Evolutionary conservation across 805 yeast genomes (phyloP).

Genomic region (Huiozyma sinensis): DNA sequence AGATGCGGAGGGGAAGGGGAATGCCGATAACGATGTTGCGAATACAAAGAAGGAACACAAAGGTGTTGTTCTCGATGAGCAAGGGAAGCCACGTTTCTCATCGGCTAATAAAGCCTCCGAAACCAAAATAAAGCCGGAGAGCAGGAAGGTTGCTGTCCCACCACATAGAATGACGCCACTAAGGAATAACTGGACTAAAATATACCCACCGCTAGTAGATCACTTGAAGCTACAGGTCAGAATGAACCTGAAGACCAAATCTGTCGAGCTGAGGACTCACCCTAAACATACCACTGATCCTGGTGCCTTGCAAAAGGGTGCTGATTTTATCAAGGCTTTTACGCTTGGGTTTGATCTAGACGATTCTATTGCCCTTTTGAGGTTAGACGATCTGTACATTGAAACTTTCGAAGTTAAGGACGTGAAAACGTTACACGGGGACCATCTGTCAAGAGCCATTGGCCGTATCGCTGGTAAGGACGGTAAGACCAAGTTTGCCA

Average conservation of each 20-base stretch:
- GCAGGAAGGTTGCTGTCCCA: slow-evolving; percentile 86
- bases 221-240: slow-evolving; percentile 91
- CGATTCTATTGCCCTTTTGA: slow-evolving; percentile 87
- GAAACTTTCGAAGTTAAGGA: slow-evolving; percentile 96
- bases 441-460: slow-evolving; percentile 95
- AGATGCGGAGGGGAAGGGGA: slow-evolving; percentile 10
- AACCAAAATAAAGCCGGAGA: slow-evolving; percentile 65
- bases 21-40: slow-evolving; percentile 12
- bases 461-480: slow-evolving; percentile 99
- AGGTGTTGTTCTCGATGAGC: slow-evolving; percentile 48
- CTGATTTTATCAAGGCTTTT: slow-evolving; percentile 92
- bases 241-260: slow-evolving; percentile 81
- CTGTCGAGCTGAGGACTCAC: slow-evolving; percentile 78
- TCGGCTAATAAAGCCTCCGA: slow-evolving; percentile 52
- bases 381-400: slow-evolving; percentile 91
- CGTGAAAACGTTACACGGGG: slow-evolving; percentile 90
- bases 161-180: slow-evolving; percentile 96
- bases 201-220: slow-evolving; percentile 92
- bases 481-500: slow-evolving; percentile 97
- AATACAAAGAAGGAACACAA: slow-evolving; percentile 19
- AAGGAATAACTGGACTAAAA: slow-evolving; percentile 81
- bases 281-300: slow-evolving; percentile 75
- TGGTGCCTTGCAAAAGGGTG: slow-evolving; percentile 95
- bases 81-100: slow-evolving; percentile 78
- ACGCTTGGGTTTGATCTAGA: slow-evolving; percentile 94